phyloP scores from a whole-genome alignment of 257 asterid species.

The Eucommia ulmoides region DNA sequence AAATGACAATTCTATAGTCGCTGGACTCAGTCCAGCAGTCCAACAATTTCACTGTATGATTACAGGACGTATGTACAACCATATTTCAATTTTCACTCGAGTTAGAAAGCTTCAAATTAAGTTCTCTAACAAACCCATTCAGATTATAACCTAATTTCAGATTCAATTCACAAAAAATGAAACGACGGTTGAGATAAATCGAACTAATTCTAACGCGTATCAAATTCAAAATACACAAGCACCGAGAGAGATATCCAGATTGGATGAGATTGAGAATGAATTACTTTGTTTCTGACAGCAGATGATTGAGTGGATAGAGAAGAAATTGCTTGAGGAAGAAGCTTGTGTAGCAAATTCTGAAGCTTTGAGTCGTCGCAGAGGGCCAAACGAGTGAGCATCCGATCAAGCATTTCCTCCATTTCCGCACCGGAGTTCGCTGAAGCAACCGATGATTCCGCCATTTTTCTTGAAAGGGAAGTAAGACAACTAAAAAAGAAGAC shows the following conservation, averaged over 20 bases:
- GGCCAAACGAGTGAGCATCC: constrained; percentile 89
- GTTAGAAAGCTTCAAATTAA: not conserved
- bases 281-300: constrained; percentile 74
- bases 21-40: no score
- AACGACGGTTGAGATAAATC: not conserved
- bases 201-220: not conserved
- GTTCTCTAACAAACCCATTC: not conserved
- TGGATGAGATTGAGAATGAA: not conserved
- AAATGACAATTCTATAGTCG: no score
- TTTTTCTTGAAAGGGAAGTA: no score
- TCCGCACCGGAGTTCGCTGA: constrained; percentile 64
- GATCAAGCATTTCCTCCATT: constrained; percentile 71
- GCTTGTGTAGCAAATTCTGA: constrained; percentile 78
- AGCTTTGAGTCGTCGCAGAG: constrained; percentile 84
- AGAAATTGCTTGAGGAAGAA: constrained; percentile 82
- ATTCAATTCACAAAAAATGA: not conserved
- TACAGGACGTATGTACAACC: no score
- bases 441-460: constrained; percentile 49
- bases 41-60: no score
- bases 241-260: no score
- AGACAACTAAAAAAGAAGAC: no score
- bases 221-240: no score
- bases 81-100: not conserved
- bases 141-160: not conserved
- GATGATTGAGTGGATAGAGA: constrained; percentile 58